Conservation (phyloP, 2,329 filamentous ascomycete genomes). For the Teratosphaeria pseudoeucalypti region DNA sequence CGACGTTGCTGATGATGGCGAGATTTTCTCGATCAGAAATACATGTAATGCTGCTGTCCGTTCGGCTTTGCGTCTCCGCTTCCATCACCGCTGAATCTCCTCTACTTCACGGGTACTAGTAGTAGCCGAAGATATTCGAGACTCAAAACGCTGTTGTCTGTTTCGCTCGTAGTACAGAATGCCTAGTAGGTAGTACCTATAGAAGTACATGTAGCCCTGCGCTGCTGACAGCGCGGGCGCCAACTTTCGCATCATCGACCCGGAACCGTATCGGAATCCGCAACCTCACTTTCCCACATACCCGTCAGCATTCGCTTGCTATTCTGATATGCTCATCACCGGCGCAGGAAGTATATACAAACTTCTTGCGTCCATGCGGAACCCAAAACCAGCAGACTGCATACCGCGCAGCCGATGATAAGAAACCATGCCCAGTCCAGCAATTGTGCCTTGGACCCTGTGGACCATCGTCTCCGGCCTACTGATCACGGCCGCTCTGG, state of each 20-base stretch:
- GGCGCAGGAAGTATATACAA: neutral
- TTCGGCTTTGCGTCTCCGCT: neutral
- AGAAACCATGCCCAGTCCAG: neutral
- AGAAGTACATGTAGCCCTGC: neutral
- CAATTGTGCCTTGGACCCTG: neutral
- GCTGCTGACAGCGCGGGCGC: neutral
- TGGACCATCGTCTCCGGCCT: neutral
- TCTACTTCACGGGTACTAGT: too few relatives aligned
- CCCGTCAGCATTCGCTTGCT: neutral
- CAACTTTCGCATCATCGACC: neutral
- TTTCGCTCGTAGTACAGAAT: neutral
- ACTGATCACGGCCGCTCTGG: neutral
- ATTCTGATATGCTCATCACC: neutral
- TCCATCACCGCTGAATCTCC: too few relatives aligned
- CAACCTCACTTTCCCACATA: neutral
- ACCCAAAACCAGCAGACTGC: too few relatives aligned
- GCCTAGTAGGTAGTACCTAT: too few relatives aligned
- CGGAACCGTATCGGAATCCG: neutral
- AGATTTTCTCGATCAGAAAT: neutral
- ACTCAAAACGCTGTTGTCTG: neutral
- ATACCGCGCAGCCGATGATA: neutral
- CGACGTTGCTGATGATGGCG: neutral
- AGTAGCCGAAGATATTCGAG: neutral
- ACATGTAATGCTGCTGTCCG: too few relatives aligned
- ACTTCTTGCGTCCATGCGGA: too few relatives aligned